Evolutionary conservation across 2,329 filamentous ascomycete species (phyloP).

Genomic region (Curvularia eragrostidis): DNA sequence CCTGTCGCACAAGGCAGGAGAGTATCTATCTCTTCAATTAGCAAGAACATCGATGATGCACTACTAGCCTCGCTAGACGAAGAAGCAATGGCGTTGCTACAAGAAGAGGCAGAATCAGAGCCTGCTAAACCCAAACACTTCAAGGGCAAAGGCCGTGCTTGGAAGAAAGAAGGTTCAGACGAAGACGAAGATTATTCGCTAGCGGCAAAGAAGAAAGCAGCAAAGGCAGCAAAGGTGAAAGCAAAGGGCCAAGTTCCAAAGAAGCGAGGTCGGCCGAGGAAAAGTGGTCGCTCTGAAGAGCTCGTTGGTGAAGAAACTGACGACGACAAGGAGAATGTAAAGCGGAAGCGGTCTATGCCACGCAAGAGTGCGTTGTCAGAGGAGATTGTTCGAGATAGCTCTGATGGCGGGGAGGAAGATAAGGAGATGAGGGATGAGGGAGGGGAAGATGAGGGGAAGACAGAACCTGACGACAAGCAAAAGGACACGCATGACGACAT

Average conservation of each 20-base stretch:
- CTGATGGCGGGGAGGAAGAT: constrained; percentile 9
- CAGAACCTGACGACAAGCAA: not conserved
- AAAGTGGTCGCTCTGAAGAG: constrained; percentile 29
- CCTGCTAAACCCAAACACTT: constrained; percentile 32
- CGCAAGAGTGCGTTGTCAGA: constrained; percentile 30
- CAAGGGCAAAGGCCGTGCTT: constrained; percentile 43
- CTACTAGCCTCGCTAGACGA: constrained; percentile 20
- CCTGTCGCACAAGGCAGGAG: constrained; percentile 20
- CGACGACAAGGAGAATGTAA: constrained; percentile 15
- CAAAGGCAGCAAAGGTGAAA: constrained; percentile 24
- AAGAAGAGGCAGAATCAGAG: constrained; percentile 21
- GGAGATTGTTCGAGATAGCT: constrained; percentile 27
- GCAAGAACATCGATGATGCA: constrained; percentile 19
- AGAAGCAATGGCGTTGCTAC: constrained; percentile 22
- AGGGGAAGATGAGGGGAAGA: not conserved
- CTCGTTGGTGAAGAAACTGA: constrained; percentile 24
- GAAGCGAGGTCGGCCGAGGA: constrained; percentile 31
- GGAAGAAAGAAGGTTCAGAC: constrained; percentile 43
- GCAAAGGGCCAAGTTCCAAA: constrained; percentile 22
- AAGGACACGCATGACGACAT: not conserved
- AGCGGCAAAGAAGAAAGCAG: constrained; percentile 31
- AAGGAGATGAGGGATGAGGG: not conserved
- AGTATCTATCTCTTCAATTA: constrained; percentile 21
- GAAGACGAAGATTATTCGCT: constrained; percentile 40
- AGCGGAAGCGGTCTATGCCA: constrained; percentile 19